Conservation (phyloP, 352 stramenopile species). For the Phytophthora macrochlamydospora region DNA sequence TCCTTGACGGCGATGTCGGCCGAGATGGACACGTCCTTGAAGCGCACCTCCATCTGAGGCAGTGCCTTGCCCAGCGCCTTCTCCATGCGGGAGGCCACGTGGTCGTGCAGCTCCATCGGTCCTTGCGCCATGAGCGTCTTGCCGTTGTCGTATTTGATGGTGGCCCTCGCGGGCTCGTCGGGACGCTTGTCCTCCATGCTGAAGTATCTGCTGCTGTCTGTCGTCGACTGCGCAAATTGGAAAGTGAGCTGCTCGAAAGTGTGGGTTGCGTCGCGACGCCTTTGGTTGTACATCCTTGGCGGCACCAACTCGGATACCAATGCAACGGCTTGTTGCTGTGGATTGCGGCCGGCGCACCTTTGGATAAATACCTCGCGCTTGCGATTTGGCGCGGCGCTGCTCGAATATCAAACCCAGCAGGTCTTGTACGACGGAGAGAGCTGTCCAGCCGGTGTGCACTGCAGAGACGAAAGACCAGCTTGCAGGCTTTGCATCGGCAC, state of each 20-base stretch:
- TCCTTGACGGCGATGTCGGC: constrained; percentile 1
- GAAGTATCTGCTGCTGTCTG: neutral
- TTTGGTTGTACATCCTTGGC: too few relatives aligned
- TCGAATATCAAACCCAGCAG: too few relatives aligned
- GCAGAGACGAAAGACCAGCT: too few relatives aligned
- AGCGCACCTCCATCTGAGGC: neutral
- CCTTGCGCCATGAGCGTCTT: constrained; percentile 29
- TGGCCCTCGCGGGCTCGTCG: neutral
- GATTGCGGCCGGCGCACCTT: too few relatives aligned
- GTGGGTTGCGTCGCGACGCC: too few relatives aligned
- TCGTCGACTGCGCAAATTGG: neutral
- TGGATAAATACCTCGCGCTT: too few relatives aligned
- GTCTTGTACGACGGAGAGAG: too few relatives aligned
- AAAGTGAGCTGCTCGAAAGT: neutral
- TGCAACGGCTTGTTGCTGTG: too few relatives aligned
- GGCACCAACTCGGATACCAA: too few relatives aligned
- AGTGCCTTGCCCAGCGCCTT: constrained; percentile 1
- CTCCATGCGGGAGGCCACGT: constrained; percentile 10
- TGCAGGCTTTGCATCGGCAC: too few relatives aligned
- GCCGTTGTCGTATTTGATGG: constrained; percentile 14
- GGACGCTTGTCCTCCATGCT: neutral
- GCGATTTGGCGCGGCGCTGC: too few relatives aligned
- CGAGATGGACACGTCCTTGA: neutral
- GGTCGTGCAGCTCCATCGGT: constrained; percentile 18
- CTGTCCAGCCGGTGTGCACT: too few relatives aligned